Evolutionary conservation across 305 asterid genomes (phyloP).

Genomic region (Plantago lanceolata): DNA sequence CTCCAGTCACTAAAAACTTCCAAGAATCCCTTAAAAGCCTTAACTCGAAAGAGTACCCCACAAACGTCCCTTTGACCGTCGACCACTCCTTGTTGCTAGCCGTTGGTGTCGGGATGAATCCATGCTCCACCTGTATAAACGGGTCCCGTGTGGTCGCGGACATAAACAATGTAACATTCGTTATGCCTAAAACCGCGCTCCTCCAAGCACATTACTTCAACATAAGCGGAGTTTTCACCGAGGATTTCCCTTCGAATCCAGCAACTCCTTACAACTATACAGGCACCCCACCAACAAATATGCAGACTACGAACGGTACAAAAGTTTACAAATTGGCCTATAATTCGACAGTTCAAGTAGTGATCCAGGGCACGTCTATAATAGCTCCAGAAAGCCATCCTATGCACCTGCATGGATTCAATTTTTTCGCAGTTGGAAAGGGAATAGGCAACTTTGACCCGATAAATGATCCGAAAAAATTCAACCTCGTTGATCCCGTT

Average conservation of each 20-base stretch:
- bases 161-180: slow-evolving; percentile 56
- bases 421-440: slow-evolving; percentile 52
- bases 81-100: slow-evolving; percentile 50
- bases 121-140: slow-evolving; percentile 46
- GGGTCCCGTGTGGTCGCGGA: slow-evolving; percentile 47
- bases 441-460: slow-evolving; percentile 61
- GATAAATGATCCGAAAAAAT: slow-evolving; percentile 37
- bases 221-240: slow-evolving; percentile 48
- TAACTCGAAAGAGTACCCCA: slow-evolving; percentile 43
- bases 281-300: slow-evolving; percentile 45
- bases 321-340: slow-evolving; percentile 46
- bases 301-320: slow-evolving; percentile 59
- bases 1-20: slow-evolving; percentile 37
- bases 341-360: slow-evolving; percentile 58
- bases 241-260: slow-evolving; percentile 59
- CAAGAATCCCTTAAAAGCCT: slow-evolving; percentile 53
- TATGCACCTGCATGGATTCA: slow-evolving; percentile 58
- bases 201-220: slow-evolving; percentile 59
- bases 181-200: slow-evolving; percentile 53
- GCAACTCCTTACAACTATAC: slow-evolving; percentile 51
- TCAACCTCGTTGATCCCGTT: slow-evolving; percentile 63
- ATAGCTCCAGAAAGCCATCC: slow-evolving; percentile 80
- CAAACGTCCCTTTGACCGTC: slow-evolving; percentile 35
- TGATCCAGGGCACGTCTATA: slow-evolving; percentile 54
- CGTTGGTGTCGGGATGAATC: slow-evolving; percentile 54